phyloP scores from a whole-genome alignment of 805 yeast genomes.

The Wickerhamiella australiensis region DNA sequence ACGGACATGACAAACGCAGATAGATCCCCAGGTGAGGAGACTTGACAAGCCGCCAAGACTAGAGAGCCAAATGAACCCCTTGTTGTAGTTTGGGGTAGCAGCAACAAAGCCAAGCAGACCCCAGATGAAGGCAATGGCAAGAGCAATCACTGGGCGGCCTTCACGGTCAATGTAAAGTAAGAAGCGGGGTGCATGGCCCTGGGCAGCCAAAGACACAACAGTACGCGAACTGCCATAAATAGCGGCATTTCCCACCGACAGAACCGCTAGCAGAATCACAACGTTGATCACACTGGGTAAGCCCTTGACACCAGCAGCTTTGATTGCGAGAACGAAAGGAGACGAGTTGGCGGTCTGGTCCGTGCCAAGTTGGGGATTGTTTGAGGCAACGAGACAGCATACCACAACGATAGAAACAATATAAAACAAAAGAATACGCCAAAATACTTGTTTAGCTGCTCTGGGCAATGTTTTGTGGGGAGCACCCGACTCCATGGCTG shows the following conservation, averaged over 20 bases:
- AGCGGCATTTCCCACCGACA: conserved; percentile 64
- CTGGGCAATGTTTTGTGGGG: conserved; percentile 57
- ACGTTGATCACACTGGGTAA: conserved; percentile 62
- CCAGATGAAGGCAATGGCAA: conserved; percentile 34
- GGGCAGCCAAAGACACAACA: conserved; percentile 52
- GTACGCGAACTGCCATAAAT: conserved; percentile 65
- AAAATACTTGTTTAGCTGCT: conserved; percentile 71
- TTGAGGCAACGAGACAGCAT: conserved; percentile 62
- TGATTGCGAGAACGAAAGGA: conserved; percentile 63
- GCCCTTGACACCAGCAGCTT: conserved; percentile 52
- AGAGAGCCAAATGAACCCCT: conserved; percentile 60
- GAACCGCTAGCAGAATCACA: conserved; percentile 53
- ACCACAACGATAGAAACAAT: conserved; percentile 43
- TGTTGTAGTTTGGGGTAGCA: conserved; percentile 40
- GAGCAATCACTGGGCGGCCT: conserved; percentile 70
- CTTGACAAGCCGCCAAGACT: conserved; percentile 70
- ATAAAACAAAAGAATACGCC: conserved; percentile 67
- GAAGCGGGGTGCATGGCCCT: conserved; percentile 48
- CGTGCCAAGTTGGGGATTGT: conserved; percentile 38
- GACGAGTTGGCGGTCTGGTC: conserved; percentile 52
- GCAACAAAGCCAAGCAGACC: conserved; percentile 52
- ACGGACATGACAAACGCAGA: conserved; percentile 55
- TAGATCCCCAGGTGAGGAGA: conserved; percentile 67
- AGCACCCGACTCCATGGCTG: conserved; percentile 64
- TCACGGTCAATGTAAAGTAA: conserved; percentile 59